A percentile compares a stretch with the other conserved stretches of the same genome.
These are phyloP conservation scores for Ophiostoma angusticollis DNA, from an alignment of 2,329 filamentous ascomycete species.

Conservation along the genomic window DNA sequence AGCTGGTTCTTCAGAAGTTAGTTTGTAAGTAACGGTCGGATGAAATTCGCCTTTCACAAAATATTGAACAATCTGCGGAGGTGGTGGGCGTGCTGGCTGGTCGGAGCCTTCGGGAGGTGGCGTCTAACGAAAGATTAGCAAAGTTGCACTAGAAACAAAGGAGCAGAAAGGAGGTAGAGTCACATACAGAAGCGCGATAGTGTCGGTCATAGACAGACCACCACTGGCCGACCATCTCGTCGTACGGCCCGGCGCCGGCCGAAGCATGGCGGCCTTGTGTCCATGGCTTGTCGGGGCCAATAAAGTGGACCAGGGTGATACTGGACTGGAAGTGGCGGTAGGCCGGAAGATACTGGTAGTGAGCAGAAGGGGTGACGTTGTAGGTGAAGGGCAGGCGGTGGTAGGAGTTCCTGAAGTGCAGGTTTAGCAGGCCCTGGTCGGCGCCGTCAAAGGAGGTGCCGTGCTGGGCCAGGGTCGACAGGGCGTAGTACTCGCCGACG, in stretches of 20 bases:
- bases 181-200: conserved; percentile 47
- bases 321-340: conserved; percentile 85
- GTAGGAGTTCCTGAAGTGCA: conserved; percentile 76
- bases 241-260: conserved; percentile 51
- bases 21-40: conserved; percentile 20
- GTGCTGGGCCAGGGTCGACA: conserved; percentile 69
- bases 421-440: conserved; percentile 89
- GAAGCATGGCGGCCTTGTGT: conserved; percentile 44
- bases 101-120: background rate
- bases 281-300: conserved; percentile 88
- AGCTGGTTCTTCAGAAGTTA: conserved; percentile 23
- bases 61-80: conserved; percentile 33
- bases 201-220: conserved; percentile 91
- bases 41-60: conserved; percentile 42
- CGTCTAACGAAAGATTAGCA: background rate
- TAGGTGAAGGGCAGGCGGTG: conserved; percentile 88
- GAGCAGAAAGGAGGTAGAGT: no score
- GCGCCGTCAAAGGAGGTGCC: conserved; percentile 95
- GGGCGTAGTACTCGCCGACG: conserved; percentile 74
- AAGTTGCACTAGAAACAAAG: conserved; percentile 1
- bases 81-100: conserved; percentile 4
- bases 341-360: conserved; percentile 94
- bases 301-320: conserved; percentile 89
- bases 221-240: conserved; percentile 78
- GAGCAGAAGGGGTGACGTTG: conserved; percentile 91